Evolutionary conservation across 1,139 yeast genomes (phyloP).

Genomic region (Yamadazyma spencermartinsiae): DNA sequence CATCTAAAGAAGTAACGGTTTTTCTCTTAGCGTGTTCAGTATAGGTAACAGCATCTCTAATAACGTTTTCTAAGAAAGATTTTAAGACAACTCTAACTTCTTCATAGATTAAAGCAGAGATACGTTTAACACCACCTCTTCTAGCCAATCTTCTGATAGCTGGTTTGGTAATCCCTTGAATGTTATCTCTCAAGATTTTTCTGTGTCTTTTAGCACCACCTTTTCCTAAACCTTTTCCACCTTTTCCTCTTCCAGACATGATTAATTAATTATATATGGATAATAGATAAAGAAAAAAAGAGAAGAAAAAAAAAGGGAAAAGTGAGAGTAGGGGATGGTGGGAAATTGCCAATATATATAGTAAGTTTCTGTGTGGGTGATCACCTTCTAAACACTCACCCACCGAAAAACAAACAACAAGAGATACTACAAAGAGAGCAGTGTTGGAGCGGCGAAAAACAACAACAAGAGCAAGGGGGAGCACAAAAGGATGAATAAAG

Average conservation of each 20-base stretch:
- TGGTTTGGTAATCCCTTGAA: constrained; percentile 99
- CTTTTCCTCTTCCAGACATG: constrained; percentile 99
- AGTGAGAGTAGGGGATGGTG: constrained; percentile 7
- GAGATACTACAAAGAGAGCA: not conserved
- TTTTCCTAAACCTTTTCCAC: constrained; percentile 98
- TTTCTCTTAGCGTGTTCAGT: constrained; percentile 99
- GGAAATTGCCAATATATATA: constrained; percentile 11
- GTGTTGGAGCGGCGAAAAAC: not conserved
- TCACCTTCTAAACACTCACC: not conserved
- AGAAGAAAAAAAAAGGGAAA: constrained; percentile 15
- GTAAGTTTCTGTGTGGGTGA: constrained; percentile 1
- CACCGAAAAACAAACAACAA: constrained; percentile 2
- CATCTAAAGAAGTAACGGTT: constrained; percentile 98
- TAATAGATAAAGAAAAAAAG: constrained; percentile 8
- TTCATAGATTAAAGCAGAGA: constrained; percentile 97
- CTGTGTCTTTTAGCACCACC: constrained; percentile 99
- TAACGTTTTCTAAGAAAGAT: constrained; percentile 94
- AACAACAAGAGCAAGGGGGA: constrained; percentile 2
- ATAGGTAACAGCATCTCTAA: constrained; percentile 98
- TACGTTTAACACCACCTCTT: constrained; percentile 99
- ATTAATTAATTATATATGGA: constrained; percentile 25
- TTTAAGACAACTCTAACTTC: constrained; percentile 97
- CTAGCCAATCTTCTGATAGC: constrained; percentile 99
- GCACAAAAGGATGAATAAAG: not conserved
- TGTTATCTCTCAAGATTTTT: constrained; percentile 98